These are phyloP conservation scores for Kwoniella dendrophila DNA, from an alignment of 768 basidiomycete species.

Conservation along the genomic window DNA sequence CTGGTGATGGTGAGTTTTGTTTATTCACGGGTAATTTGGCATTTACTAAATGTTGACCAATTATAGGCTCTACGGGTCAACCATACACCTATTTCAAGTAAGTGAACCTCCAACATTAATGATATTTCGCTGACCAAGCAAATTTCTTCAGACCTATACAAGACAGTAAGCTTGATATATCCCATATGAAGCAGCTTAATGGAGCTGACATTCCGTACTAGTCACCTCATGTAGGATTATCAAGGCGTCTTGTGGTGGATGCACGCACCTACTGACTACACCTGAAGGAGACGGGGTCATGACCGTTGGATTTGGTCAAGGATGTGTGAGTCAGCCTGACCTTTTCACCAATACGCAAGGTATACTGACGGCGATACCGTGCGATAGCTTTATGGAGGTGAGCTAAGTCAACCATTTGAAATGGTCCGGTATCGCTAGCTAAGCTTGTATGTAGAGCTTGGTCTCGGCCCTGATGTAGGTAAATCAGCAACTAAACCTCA, in stretches of 20 bases:
- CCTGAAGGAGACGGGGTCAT: slow-evolving; percentile 77
- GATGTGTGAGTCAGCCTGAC: slow-evolving; percentile 26
- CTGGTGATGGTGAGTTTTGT: slow-evolving; percentile 75
- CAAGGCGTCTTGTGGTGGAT: slow-evolving; percentile 74
- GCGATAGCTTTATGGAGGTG: slow-evolving; percentile 42
- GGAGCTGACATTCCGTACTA: slow-evolving; percentile 22
- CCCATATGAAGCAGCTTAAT: too few species aligned
- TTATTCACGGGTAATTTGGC: slow-evolving; percentile 6
- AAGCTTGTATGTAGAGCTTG: slow-evolving; percentile 34
- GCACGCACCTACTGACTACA: slow-evolving; percentile 77
- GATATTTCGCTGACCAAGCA: too few species aligned
- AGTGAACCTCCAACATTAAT: too few species aligned
- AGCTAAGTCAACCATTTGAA: not conserved
- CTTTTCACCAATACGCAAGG: not conserved
- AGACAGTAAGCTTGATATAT: slow-evolving; percentile 73
- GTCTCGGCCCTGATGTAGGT: slow-evolving; percentile 36
- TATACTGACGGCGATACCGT: slow-evolving; percentile 30
- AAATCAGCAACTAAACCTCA: slow-evolving; percentile 67
- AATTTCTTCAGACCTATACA: slow-evolving; percentile 71
- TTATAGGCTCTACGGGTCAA: slow-evolving; percentile 81
- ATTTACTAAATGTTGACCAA: slow-evolving; percentile 3
- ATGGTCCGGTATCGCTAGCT: not conserved
- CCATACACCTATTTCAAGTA: slow-evolving; percentile 76
- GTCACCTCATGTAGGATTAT: slow-evolving; percentile 76
- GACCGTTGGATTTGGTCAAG: slow-evolving; percentile 66